Evolutionary conservation across 352 stramenopile genomes (phyloP).

Genomic region (Phytophthora podocarpi): DNA sequence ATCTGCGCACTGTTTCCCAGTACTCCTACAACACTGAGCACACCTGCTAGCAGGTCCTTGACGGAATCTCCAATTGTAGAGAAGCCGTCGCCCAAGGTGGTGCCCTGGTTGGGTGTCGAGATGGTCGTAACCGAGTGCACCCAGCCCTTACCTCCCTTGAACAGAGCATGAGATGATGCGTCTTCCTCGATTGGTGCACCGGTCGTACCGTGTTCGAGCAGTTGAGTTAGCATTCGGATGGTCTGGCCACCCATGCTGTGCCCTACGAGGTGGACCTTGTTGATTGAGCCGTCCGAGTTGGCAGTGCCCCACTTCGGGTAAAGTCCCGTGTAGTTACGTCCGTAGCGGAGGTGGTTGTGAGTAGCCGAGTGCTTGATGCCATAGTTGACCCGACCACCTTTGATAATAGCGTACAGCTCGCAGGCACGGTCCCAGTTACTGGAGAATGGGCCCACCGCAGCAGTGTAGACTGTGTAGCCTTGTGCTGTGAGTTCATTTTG

Average conservation of each 20-base stretch:
- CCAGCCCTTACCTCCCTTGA: slow-evolving; percentile 62
- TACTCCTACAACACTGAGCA: slow-evolving; percentile 35
- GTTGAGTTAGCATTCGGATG: slow-evolving; percentile 72
- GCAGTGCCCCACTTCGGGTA: slow-evolving; percentile 62
- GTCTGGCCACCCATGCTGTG: slow-evolving; percentile 85
- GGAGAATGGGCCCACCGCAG: slow-evolving; percentile 54
- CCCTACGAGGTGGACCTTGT: slow-evolving; percentile 75
- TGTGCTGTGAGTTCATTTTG: slow-evolving; percentile 39
- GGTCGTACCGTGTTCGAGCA: slow-evolving; percentile 52
- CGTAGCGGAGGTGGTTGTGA: slow-evolving; percentile 42
- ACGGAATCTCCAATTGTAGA: slow-evolving; percentile 43
- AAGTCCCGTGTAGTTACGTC: slow-evolving; percentile 56
- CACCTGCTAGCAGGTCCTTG: slow-evolving; percentile 33
- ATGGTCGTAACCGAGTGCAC: slow-evolving; percentile 76
- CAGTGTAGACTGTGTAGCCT: slow-evolving; percentile 58
- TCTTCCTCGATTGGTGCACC: slow-evolving; percentile 42
- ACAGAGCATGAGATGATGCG: slow-evolving; percentile 44
- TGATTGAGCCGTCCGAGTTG: slow-evolving; percentile 50
- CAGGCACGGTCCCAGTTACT: slow-evolving; percentile 73
- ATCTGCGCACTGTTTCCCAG: slow-evolving; percentile 29
- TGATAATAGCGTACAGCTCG: slow-evolving; percentile 71
- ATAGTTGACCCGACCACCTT: slow-evolving; percentile 60
- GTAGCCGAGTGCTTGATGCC: slow-evolving; percentile 49
- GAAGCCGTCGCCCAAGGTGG: slow-evolving; percentile 53
- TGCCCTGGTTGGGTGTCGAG: slow-evolving; percentile 65